Percentiles rank a stretch among this genome's conserved stretches.
These are phyloP conservation scores for Triticum urartu DNA, from an alignment of 176 grass and related monocot genomes.

Conservation along the genomic window DNA sequence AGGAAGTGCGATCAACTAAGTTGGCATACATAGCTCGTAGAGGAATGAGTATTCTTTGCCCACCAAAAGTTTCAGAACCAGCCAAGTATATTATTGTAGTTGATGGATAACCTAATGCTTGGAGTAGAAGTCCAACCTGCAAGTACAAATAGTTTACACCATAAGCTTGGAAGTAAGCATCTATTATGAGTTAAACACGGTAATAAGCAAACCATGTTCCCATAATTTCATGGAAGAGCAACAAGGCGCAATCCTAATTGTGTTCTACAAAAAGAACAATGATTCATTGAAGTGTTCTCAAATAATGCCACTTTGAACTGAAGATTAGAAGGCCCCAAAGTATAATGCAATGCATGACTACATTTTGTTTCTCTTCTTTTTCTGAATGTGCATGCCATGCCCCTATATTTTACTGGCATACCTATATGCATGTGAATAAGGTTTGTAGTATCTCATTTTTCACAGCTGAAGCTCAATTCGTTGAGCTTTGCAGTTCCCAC, in stretches of 20 bases:
- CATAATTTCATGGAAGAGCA: conserved; percentile 12
- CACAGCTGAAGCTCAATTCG: conserved; percentile 4
- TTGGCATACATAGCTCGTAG: conserved; percentile 86
- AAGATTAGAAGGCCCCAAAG: conserved; percentile 2
- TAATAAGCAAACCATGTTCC: neutral
- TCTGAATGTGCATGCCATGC: neutral
- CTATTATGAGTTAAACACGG: conserved; percentile 9
- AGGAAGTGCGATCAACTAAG: conserved; percentile 78
- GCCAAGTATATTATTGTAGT: conserved; percentile 89
- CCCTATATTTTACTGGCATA: neutral
- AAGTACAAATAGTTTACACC: conserved; percentile 29
- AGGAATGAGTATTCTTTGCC: conserved; percentile 87
- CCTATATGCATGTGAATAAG: neutral
- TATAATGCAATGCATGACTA: neutral
- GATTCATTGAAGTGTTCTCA: neutral
- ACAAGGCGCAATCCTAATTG: neutral
- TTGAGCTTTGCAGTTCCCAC: neutral
- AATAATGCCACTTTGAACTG: conserved; percentile 4
- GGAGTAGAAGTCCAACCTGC: conserved; percentile 89
- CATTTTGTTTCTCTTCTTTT: neutral
- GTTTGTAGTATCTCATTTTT: conserved; percentile 6
- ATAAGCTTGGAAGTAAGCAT: conserved; percentile 25
- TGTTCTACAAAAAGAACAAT: neutral
- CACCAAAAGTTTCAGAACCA: conserved; percentile 96
- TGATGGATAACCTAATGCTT: conserved; percentile 89